Percentiles rank a stretch among this genome's conserved stretches.
Evolutionary conservation across 2,329 filamentous ascomycete species (phyloP).

Genomic region (Cytospora leucostoma): DNA sequence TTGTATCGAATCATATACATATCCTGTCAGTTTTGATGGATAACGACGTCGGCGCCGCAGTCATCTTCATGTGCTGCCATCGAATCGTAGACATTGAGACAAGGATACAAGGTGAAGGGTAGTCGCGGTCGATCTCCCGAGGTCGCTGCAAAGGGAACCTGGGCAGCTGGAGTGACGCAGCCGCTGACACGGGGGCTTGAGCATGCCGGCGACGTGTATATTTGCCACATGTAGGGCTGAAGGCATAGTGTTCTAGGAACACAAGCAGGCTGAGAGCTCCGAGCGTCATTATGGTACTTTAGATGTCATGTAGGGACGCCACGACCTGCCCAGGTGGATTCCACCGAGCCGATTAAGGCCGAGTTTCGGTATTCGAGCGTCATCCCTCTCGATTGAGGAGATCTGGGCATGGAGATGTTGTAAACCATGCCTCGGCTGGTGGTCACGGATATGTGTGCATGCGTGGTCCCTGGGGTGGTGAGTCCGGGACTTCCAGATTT

Average conservation of each 20-base stretch:
- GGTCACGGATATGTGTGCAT: background rate
- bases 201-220: background rate
- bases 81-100: background rate
- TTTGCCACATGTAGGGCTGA: background rate
- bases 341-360: background rate
- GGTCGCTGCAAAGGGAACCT: background rate
- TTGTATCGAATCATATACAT: background rate
- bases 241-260: too few relatives aligned
- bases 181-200: background rate
- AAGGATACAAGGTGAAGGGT: background rate
- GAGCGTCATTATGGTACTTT: background rate
- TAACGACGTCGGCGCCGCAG: background rate
- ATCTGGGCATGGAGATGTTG: background rate
- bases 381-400: background rate
- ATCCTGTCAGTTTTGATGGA: background rate
- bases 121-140: background rate
- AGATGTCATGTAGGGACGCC: background rate
- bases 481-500: background rate
- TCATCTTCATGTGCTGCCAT: background rate
- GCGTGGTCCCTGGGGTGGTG: background rate
- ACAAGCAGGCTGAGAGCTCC: background rate
- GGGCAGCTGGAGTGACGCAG: background rate
- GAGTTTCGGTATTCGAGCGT: background rate
- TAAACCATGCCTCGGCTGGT: background rate
- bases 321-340: background rate